Percentiles rank a stretch among this genome's conserved stretches.
Conservation (phyloP, 208 protist species). For the Borovskyia barvae region DNA sequence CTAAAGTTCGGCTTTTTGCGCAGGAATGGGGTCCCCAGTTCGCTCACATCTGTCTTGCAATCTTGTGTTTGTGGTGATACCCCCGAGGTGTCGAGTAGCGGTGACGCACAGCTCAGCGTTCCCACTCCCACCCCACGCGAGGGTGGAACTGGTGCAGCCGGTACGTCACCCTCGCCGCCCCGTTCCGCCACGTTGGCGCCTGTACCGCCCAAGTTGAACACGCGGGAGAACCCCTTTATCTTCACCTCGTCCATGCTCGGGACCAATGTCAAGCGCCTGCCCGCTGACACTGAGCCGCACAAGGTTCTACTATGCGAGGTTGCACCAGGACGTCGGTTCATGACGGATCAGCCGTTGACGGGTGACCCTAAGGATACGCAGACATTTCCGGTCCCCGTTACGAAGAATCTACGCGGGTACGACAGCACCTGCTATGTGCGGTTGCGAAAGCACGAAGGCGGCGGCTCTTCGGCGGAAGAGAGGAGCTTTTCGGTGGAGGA, state of each 20-base stretch:
- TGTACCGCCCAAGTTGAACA: slow-evolving; percentile 3
- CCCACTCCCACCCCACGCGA: background rate
- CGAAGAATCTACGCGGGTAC: slow-evolving; percentile 26
- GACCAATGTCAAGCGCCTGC: slow-evolving; percentile 25
- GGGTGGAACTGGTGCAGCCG: background rate
- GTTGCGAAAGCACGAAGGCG: slow-evolving; percentile 4
- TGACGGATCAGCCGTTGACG: slow-evolving; percentile 26
- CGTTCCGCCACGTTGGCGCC: background rate
- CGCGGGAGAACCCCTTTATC: slow-evolving; percentile 35
- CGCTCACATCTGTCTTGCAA: slow-evolving; percentile 10
- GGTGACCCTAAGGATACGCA: slow-evolving; percentile 14
- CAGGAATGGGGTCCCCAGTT: slow-evolving; percentile 11
- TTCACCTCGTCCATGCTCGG: slow-evolving; percentile 62
- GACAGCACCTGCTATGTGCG: slow-evolving; percentile 44
- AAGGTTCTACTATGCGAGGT: slow-evolving; percentile 77
- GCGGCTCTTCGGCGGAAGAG: slow-evolving; percentile 6
- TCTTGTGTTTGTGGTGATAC: background rate
- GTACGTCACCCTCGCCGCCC: background rate
- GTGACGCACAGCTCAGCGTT: slow-evolving; percentile 10
- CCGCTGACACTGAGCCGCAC: slow-evolving; percentile 26
- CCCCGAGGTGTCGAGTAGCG: slow-evolving; percentile 2
- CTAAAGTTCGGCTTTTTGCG: slow-evolving; percentile 61
- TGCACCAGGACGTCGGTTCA: slow-evolving; percentile 38
- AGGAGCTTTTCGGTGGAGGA: slow-evolving; percentile 8
- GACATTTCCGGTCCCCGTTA: slow-evolving; percentile 1